These are phyloP conservation scores for Chlorella sp. DNA, from an alignment of 139 green algal genomes.

Conservation along the genomic window DNA sequence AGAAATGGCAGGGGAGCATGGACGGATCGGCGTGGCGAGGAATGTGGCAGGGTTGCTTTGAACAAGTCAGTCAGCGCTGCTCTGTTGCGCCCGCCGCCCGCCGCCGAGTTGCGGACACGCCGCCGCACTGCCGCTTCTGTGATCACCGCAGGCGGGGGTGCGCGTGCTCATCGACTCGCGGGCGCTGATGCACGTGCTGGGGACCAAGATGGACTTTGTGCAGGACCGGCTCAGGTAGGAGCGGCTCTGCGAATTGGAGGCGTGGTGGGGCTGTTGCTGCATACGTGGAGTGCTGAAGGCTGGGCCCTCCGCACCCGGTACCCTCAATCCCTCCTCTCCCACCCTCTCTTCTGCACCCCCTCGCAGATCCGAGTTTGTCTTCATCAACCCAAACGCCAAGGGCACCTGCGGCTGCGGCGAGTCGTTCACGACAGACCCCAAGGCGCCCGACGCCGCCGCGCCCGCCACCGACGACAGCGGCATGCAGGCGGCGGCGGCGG, in stretches of 20 bases:
- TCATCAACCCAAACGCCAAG: constrained; percentile 95
- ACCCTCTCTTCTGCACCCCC: not conserved
- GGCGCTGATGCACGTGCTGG: constrained; percentile 97
- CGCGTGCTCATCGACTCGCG: constrained; percentile 91
- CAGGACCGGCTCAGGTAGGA: constrained; percentile 83
- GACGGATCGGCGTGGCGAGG: no score
- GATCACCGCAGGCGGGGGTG: no score
- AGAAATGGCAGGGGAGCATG: no score
- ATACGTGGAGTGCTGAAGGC: not conserved
- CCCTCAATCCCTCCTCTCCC: not conserved
- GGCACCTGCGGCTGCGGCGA: constrained; percentile 94
- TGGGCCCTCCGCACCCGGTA: not conserved
- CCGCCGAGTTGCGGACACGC: no score
- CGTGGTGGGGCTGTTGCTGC: no score
- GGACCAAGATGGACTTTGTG: constrained; percentile 96
- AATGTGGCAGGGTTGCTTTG: no score
- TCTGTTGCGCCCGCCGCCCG: not conserved
- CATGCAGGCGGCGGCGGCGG: constrained; percentile 4
- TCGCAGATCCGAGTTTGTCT: constrained; percentile 89
- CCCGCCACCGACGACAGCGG: not conserved
- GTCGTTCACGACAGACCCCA: constrained; percentile 78
- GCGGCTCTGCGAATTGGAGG: not conserved
- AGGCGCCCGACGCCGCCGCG: not conserved
- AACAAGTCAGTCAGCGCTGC: no score
- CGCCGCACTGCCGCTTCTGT: no score